These are phyloP conservation scores for Eimeria zaria DNA, from an alignment of 169 alveolate genomes.

Conservation along the genomic window DNA sequence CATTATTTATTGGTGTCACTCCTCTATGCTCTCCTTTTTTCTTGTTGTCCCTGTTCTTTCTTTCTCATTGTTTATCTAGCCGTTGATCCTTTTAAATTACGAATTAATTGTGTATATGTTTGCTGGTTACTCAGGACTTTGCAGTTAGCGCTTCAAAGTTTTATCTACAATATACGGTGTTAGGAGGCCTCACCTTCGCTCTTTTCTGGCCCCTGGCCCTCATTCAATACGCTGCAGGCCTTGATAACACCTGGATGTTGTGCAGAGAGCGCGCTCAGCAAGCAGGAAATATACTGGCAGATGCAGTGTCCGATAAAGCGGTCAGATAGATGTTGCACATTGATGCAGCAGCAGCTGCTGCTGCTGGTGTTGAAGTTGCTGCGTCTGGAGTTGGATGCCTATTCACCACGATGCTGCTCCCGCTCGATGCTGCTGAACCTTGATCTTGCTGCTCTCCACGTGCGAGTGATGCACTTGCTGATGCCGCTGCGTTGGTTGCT, in stretches of 20 bases:
- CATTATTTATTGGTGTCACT: no score
- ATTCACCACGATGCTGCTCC: neutral
- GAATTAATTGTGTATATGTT: no score
- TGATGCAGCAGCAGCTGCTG: neutral
- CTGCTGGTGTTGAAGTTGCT: neutral
- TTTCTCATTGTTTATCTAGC: no score
- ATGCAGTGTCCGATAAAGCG: constrained; percentile 91
- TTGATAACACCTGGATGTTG: constrained; percentile 95
- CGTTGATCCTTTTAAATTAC: no score
- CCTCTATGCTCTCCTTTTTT: no score
- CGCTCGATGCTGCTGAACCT: neutral
- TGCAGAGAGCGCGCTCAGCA: constrained; percentile 93
- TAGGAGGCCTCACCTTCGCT: constrained; percentile 89
- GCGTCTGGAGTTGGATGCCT: neutral
- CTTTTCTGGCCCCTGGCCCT: constrained; percentile 93
- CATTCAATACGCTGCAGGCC: constrained; percentile 93
- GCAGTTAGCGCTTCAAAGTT: constrained; percentile 90
- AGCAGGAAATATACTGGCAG: constrained; percentile 95
- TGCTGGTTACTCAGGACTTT: constrained; percentile 87
- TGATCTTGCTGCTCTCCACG: neutral
- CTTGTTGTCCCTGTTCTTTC: no score
- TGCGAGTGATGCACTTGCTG: neutral
- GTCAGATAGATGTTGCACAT: neutral
- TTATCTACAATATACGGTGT: constrained; percentile 89
- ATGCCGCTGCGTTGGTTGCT: constrained; percentile 16